A percentile compares a stretch with the other conserved stretches of the same genome.
Evolutionary conservation across 106 monocot species (phyloP).

Genomic region (Platanthera zijinensis): DNA sequence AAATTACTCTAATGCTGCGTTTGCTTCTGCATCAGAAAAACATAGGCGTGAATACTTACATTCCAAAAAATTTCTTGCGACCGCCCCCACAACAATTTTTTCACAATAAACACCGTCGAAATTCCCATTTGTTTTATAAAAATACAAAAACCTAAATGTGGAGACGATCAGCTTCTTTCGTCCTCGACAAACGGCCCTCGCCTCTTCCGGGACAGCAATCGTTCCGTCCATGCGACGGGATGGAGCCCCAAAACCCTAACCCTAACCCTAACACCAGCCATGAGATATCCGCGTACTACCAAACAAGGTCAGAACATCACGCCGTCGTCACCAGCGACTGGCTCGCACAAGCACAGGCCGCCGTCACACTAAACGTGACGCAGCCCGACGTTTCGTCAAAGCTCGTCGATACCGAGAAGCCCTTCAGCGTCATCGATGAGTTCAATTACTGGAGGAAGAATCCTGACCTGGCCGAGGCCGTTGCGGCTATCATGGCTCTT

Average conservation of each 20-base stretch:
- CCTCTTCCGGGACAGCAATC: conserved; percentile 6
- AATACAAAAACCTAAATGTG: conserved; percentile 39
- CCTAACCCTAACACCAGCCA: conserved; percentile 14
- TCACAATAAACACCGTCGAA: too few species aligned
- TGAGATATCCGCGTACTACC: conserved; percentile 83
- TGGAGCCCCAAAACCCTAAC: conserved; percentile 23
- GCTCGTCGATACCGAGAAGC: conserved; percentile 6
- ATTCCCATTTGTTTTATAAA: neutral
- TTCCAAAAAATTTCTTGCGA: too few species aligned
- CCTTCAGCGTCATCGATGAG: conserved; percentile 74
- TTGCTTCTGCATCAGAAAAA: too few species aligned
- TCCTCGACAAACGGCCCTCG: conserved; percentile 44
- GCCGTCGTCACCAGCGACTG: conserved; percentile 86
- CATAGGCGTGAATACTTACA: too few species aligned
- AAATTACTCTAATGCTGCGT: too few species aligned
- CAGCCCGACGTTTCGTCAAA: conserved; percentile 8
- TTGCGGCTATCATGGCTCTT: conserved; percentile 97
- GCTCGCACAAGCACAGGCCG: conserved; percentile 78
- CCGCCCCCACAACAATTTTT: too few species aligned
- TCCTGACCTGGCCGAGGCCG: conserved; percentile 93
- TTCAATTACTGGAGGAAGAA: conserved; percentile 95
- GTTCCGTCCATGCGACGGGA: conserved; percentile 1
- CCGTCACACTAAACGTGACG: conserved; percentile 12
- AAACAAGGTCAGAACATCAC: conserved; percentile 84
- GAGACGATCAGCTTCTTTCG: conserved; percentile 79